These are phyloP conservation scores for Botrytis squamosa DNA, from an alignment of 2,329 filamentous ascomycete genomes.

Conservation along the genomic window DNA sequence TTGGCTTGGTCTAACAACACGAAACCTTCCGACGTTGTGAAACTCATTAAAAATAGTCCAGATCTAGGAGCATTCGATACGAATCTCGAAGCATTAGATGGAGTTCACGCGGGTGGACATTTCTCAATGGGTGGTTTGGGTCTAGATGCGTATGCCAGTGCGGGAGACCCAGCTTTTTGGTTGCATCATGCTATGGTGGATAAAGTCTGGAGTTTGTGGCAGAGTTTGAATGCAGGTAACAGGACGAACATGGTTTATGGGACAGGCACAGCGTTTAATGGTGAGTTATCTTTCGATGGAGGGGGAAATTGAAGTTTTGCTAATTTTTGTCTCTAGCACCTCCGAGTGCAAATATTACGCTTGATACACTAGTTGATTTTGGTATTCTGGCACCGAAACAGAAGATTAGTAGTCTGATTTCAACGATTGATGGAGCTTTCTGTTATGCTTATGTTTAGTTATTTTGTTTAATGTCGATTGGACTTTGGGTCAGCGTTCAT, in stretches of 20 bases:
- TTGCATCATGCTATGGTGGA: constrained; percentile 48
- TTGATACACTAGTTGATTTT: constrained; percentile 8
- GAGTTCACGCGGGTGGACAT: constrained; percentile 11
- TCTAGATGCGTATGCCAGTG: constrained; percentile 44
- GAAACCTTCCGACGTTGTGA: constrained; percentile 8
- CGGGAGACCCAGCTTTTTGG: constrained; percentile 47
- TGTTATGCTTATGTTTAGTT: constrained; percentile 46
- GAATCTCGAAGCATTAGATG: not conserved
- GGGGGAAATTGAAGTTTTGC: not conserved
- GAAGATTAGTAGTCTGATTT: constrained; percentile 37
- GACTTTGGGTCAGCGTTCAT: not conserved
- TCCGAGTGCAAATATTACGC: constrained; percentile 2
- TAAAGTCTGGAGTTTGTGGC: constrained; percentile 49
- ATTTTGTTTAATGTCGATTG: not conserved
- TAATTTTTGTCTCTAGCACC: not conserved
- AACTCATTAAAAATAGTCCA: not conserved
- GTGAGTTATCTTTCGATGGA: not conserved
- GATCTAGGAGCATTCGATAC: constrained; percentile 7
- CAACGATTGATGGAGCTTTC: constrained; percentile 40
- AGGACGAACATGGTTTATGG: constrained; percentile 30
- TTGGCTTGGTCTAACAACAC: not conserved
- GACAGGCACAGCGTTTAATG: not conserved
- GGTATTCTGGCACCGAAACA: not conserved
- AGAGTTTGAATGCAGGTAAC: constrained; percentile 35
- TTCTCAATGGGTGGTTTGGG: constrained; percentile 5